These are phyloP conservation scores for Chlamydomonas incerta DNA, from an alignment of 139 green algal genomes.

Conservation along the genomic window DNA sequence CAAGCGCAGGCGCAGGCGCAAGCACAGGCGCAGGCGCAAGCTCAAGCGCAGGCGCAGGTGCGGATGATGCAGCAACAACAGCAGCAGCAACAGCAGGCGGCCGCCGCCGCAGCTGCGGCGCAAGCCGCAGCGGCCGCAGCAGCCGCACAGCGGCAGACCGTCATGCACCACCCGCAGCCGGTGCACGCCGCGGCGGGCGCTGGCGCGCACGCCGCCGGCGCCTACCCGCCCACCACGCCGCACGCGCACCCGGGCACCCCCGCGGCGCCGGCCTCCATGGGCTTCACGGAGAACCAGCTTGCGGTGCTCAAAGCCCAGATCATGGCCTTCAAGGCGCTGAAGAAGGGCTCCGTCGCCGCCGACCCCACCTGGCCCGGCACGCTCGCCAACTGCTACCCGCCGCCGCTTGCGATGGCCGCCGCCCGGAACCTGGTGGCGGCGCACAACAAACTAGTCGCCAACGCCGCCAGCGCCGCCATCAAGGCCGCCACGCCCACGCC, in stretches of 20 bases:
- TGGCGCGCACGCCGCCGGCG: too few species aligned
- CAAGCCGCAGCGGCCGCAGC: not conserved
- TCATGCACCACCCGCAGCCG: slow-evolving; percentile 21
- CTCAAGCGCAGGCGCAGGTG: not conserved
- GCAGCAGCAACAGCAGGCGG: not conserved
- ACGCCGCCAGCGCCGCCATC: not conserved
- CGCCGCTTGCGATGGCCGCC: slow-evolving; percentile 8
- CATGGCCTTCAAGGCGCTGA: slow-evolving; percentile 62
- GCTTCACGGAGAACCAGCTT: slow-evolving; percentile 68
- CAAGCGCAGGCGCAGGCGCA: not conserved
- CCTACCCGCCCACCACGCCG: not conserved
- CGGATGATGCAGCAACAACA: not conserved
- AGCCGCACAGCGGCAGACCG: not conserved
- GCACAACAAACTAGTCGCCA: not conserved
- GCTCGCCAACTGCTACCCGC: not conserved
- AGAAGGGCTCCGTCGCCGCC: slow-evolving; percentile 37
- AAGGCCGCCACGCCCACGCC: not conserved
- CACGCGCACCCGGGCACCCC: not conserved
- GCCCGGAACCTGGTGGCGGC: slow-evolving; percentile 19
- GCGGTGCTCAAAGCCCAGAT: slow-evolving; percentile 64
- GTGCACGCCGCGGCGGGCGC: not conserved
- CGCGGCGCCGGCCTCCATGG: slow-evolving; percentile 3
- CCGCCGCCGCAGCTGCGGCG: too few species aligned
- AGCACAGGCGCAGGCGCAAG: too few species aligned
- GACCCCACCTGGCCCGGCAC: slow-evolving; percentile 17